These are phyloP conservation scores for Datura wrightii DNA, from an alignment of 257 asterid genomes.

Conservation along the genomic window DNA sequence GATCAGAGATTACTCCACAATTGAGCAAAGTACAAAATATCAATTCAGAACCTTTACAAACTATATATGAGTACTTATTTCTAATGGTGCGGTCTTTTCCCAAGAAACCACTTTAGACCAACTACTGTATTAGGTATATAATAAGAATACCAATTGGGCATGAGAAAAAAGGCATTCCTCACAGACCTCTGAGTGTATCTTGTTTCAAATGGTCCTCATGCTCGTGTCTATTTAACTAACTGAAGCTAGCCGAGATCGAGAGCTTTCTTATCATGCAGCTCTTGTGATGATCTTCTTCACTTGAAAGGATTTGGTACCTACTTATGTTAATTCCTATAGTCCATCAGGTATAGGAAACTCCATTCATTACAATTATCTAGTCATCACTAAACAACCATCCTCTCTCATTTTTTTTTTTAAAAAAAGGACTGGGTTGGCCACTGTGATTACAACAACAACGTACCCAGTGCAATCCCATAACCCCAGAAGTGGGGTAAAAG, in stretches of 20 bases:
- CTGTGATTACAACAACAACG: background rate
- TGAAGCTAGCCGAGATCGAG: background rate
- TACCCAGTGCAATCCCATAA: no score
- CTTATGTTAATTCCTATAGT: background rate
- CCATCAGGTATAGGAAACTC: background rate
- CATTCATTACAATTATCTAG: slow-evolving; percentile 17
- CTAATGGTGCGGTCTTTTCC: background rate
- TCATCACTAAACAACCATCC: slow-evolving; percentile 16
- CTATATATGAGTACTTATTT: background rate
- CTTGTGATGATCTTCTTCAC: slow-evolving; percentile 1
- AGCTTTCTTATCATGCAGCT: background rate
- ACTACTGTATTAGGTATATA: background rate
- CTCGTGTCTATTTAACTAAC: background rate
- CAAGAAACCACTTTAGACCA: slow-evolving; percentile 14
- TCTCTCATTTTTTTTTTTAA: background rate
- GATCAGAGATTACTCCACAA: no score
- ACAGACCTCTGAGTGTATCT: background rate
- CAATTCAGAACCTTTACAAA: slow-evolving; percentile 18
- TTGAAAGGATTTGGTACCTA: background rate
- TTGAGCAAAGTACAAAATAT: background rate
- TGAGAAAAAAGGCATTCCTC: background rate
- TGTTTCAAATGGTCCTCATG: background rate
- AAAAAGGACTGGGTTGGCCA: background rate
- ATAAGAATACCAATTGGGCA: background rate
- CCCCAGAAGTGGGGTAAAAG: no score